Conservation (phyloP, 2,329 filamentous ascomycete species). For the Paecilomyces sp. region DNA sequence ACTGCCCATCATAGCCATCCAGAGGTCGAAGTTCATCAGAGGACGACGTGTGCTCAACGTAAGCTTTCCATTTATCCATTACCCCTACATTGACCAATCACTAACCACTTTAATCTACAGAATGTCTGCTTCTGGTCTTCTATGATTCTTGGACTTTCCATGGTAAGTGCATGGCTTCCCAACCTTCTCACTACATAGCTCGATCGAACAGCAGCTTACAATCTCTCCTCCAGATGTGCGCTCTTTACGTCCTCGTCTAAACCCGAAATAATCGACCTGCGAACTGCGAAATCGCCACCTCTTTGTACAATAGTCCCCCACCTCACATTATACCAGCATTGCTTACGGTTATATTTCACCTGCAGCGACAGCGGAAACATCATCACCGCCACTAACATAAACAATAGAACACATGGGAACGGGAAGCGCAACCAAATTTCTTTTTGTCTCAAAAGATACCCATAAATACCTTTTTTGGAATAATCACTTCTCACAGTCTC, state of each 20-base stretch:
- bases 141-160: conserved; percentile 77
- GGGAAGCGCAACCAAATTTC: no score
- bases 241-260: conserved; percentile 53
- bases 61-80: conserved; percentile 6
- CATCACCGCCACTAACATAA: background rate
- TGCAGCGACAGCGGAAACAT: background rate
- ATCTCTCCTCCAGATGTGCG: conserved; percentile 45
- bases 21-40: conserved; percentile 70
- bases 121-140: conserved; percentile 87
- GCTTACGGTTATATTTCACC: background rate
- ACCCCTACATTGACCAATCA: background rate
- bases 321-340: background rate
- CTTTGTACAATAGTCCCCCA: background rate
- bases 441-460: no score
- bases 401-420: no score
- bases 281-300: conserved; percentile 1
- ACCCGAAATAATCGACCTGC: background rate
- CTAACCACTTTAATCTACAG: conserved; percentile 18
- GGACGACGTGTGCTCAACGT: conserved; percentile 70
- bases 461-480: no score
- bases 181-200: background rate
- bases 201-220: background rate
- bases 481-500: no score
- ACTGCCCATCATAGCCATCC: conserved; percentile 87
- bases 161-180: conserved; percentile 50